Evolutionary conservation across 148 eudicot genomes (phyloP), one percentile per base, ranked within the genome.

Genomic region (Persicaria tinctoria): DNA sequence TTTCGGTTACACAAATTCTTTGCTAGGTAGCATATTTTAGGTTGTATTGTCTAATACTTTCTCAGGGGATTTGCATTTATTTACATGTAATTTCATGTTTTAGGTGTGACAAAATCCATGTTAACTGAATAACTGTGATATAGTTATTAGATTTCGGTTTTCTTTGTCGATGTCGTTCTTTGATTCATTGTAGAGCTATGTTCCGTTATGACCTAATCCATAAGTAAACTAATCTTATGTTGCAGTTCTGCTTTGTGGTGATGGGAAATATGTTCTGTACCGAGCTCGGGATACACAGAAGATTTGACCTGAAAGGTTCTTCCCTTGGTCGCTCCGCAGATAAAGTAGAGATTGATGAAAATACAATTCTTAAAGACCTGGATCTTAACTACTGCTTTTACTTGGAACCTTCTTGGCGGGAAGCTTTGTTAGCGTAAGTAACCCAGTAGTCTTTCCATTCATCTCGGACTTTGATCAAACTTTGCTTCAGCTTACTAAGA

Each of bases 231-330:
- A 38, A 38, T 50, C 53, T 76, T 81, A 66, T 32, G 70, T 78
- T 86, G 85, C 92, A 95, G 98, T 95, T 95, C 76, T 93, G 97
- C 41, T 95, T 95, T 81, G 98, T 91, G 75, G 98, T 95, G 53
- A 95, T 95, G 98, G 98, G 98, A 77, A 95, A 95, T 82, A 92
- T 95, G 97, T 95, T 95, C 83, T 95, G 97, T 87, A 95, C 98
- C 51, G 97, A 90, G 79, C 81, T 95, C 73, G 87, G 98, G 86
- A 95, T 95, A 78, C 98, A 95, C 77, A 85, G 98, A 20, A 86
- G 98, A 83, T 95, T 89, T 78, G 98, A 94, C 81, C 60, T 94
- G 59, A 94, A 94, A 83, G 98, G 98, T 66, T 94, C 98, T 73
- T 94, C 98, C 54, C 84, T 86, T 64, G 98, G 98, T 41, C 93